Base-by-base conservation (phyloP, 108 stramenopile genomes). In the Cyclotella atomus region DNA sequence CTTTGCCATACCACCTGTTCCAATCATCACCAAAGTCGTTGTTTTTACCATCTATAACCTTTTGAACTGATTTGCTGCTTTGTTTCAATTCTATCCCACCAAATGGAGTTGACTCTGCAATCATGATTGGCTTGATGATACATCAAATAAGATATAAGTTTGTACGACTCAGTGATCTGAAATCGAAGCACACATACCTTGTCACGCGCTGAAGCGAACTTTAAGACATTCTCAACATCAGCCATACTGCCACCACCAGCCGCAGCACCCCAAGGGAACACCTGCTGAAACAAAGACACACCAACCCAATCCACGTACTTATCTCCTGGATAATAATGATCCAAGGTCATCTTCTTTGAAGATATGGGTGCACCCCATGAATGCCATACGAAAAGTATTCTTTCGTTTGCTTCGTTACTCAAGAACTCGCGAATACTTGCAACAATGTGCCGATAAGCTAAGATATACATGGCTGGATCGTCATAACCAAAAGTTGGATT, bases 41-140 rank as follows among this genome's bases (percentile, higher is more conserved):
- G 7, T 43, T 33, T 46, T 38, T 52, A 0, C 36, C 25, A 25
- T 17, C 50, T 29, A 63, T 16, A 36, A 55, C 34, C 0, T 29
- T 43, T 46, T 73, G 60, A 20, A 66, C 49, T 25, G 36, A 38
- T 24, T 46, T 50, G 56, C 29, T 62, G 63, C 80, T 55, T 72
- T 88, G 60, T 50, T 84, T 74, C 49, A 84, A 41, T 54, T 84
- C 74, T n/a, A 87, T 84, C 2, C 93, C 93, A 52, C 95, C 93
- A 82, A 91, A 94, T 2, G 95, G 95, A 12, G 95, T 94, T 10
- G 95, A 96, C 55, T 96, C 95, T 29, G 93, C 95, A 83, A 96
- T 94, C 89, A 96, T 93, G 25, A 81, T 86, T 15, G 93, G 93
- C 64, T 87, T 41, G 75, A 49, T 65, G 25, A 28, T 30, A 7